Base-by-base conservation (phyloP, 768 basidiomycete genomes). In the Chalciporus sphaerocephalus region DNA sequence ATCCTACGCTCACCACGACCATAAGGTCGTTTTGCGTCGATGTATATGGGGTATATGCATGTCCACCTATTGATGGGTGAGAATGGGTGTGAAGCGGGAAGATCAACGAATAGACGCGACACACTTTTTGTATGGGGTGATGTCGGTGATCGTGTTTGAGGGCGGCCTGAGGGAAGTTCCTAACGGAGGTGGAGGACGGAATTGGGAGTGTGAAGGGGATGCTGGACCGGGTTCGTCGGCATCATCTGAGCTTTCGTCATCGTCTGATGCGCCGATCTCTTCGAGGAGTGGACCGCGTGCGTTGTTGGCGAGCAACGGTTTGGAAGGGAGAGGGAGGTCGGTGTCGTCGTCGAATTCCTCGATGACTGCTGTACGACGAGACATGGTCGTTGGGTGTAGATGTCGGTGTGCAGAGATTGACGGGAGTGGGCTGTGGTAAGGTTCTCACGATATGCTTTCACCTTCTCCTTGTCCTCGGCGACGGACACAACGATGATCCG, bases 341-440 rank as follows among this genome's bases (percentile, higher is more conserved):
- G 89, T 91, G 59, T 95, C 92, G 70, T 96, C 93, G 78, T 95
- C 91, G 59, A 94, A 95, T 59, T 90, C 90, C 48, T 79, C 81
- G 49, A 81, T 74, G 51, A 82, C 73, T 51, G 80, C 81, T 59
- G 80, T 69, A 63, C 81, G 74, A 55, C 84, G 84, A 52, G 84
- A 80, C 87, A 89, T 89, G 57, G 48, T 61, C 12, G 42, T 12
- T 22, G n/a, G 20, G 42, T 40, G 59, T 47, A 10, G 25, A 44
- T 1, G 53, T 28, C 16, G 13, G 42, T n/a, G 38, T 17, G 20
- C 5, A 48, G 18, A 41, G 28, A 25, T 20, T 33, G 20, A 23
- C 16, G 36, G 13, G 21, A 16, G 17, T 5, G 27, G 27, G 4
- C 3, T 5, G 27, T 12, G n/a, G 23, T n/a, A 27, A 5, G 35